Conservation (phyloP, 23 red algal genomes). For the Cyanidiococcus yangmingshanensis region DNA sequence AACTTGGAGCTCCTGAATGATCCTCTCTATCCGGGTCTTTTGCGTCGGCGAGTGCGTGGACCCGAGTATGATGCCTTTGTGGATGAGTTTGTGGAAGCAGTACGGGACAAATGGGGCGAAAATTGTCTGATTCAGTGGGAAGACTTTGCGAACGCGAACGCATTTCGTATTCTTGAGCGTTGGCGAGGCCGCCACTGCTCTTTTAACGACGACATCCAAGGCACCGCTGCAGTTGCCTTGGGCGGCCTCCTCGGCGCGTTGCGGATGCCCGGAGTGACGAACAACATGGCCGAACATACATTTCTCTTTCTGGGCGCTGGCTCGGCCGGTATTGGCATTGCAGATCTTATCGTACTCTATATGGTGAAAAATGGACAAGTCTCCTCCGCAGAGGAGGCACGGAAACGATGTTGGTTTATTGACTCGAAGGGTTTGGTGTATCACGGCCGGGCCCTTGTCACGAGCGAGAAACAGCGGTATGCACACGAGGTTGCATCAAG, state of each 20-base stretch:
- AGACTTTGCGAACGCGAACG: constrained; percentile 86
- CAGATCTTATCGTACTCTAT: constrained; percentile 42
- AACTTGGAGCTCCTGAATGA: constrained; percentile 63
- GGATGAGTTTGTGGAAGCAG: constrained; percentile 82
- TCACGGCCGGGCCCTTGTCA: constrained; percentile 41
- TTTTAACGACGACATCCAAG: constrained; percentile 99
- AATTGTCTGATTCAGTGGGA: constrained; percentile 90
- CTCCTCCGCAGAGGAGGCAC: neutral
- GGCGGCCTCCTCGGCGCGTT: constrained; percentile 68
- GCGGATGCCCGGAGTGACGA: constrained; percentile 42
- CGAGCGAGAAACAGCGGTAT: constrained; percentile 41
- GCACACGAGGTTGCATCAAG: constrained; percentile 16
- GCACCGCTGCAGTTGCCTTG: constrained; percentile 75
- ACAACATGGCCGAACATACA: constrained; percentile 39
- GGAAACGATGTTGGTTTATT: constrained; percentile 62
- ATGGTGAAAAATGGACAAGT: constrained; percentile 34
- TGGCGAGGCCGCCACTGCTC: constrained; percentile 46
- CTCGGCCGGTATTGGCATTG: constrained; percentile 82
- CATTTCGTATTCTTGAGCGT: constrained; percentile 51
- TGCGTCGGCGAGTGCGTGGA: constrained; percentile 41
- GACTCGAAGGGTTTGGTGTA: constrained; percentile 70
- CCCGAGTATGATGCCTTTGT: constrained; percentile 68
- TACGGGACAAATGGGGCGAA: constrained; percentile 59
- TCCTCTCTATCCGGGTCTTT: constrained; percentile 79
- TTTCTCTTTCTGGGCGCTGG: constrained; percentile 87